A percentile compares a stretch with the other conserved stretches of the same genome.
Conservation (phyloP, 495 filamentous ascomycete genomes). For the Hypoxylon perforatum region DNA sequence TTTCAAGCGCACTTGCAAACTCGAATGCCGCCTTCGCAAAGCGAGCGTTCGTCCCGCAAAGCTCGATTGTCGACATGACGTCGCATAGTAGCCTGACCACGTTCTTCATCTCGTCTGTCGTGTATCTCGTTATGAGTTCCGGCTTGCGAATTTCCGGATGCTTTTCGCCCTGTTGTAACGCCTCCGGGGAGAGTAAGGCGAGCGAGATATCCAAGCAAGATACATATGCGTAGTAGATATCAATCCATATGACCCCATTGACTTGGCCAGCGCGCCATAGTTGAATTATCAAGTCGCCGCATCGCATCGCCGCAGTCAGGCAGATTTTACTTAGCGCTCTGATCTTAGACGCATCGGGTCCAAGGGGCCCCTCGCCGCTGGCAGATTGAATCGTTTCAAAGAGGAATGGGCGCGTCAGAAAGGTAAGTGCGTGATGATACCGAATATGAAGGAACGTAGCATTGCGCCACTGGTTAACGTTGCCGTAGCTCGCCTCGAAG, state of each 20-base stretch:
- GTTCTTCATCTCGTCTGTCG: conserved; percentile 28
- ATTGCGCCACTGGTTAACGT: conserved; percentile 43
- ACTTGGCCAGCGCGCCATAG: conserved; percentile 30
- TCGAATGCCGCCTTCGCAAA: conserved; percentile 38
- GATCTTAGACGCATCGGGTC: conserved; percentile 22
- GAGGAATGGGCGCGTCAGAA: conserved; percentile 48
- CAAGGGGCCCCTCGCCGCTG: conserved; percentile 1
- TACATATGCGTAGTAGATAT: conserved; percentile 38
- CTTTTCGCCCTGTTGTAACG: conserved; percentile 21
- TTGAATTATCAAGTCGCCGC: conserved; percentile 14
- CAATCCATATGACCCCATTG: conserved; percentile 38
- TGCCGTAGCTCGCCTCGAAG: conserved; percentile 11
- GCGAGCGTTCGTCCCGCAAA: conserved; percentile 38
- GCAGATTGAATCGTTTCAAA: conserved; percentile 32
- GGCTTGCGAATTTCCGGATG: conserved; percentile 21
- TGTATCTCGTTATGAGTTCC: conserved; percentile 12
- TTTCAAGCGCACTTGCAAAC: conserved; percentile 30
- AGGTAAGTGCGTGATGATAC: conserved; percentile 45
- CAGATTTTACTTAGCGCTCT: conserved; percentile 28
- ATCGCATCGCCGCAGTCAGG: conserved; percentile 38
- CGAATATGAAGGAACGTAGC: conserved; percentile 47
- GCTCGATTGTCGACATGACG: conserved; percentile 36
- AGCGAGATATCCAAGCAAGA: conserved; percentile 32
- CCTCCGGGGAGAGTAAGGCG: conserved; percentile 25
- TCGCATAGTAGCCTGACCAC: conserved; percentile 26